Percentiles rank a stretch among this genome's conserved stretches.
Evolutionary conservation across 2,329 filamentous ascomycete species (phyloP).

Genomic region (Ascomycota sp.): DNA sequence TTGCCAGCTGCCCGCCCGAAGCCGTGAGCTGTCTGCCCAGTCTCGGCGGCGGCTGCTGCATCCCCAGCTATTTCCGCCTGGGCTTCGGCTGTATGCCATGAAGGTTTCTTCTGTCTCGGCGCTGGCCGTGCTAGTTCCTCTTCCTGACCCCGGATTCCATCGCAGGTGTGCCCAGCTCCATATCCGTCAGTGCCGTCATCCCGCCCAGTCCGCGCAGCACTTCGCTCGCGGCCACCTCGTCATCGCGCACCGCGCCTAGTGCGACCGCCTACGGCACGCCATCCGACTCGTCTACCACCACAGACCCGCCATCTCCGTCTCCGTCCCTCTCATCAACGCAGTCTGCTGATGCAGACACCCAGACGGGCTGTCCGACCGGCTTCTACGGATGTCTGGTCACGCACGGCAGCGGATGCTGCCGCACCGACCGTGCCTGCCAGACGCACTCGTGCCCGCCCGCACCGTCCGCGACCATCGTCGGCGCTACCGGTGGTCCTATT

Average conservation of each 20-base stretch:
- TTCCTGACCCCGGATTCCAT: no score
- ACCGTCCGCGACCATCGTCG: slow-evolving; percentile 36
- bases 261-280: slow-evolving; percentile 15
- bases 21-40: slow-evolving; percentile 44
- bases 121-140: slow-evolving; percentile 7
- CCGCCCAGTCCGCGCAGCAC: no score
- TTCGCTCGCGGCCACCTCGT: no score
- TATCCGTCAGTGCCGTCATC: no score
- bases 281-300: no score
- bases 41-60: slow-evolving; percentile 56
- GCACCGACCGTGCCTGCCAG: slow-evolving; percentile 67
- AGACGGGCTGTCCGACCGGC: slow-evolving; percentile 52
- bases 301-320: slow-evolving; percentile 1
- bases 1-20: slow-evolving; percentile 39
- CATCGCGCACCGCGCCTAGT: slow-evolving; percentile 11
- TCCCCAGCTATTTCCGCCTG: slow-evolving; percentile 48
- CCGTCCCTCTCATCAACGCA: slow-evolving; percentile 11
- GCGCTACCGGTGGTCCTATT: slow-evolving; percentile 48
- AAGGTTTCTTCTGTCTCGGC: no score
- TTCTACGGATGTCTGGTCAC: slow-evolving; percentile 81
- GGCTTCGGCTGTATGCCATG: slow-evolving; percentile 53
- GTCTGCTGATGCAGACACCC: slow-evolving; percentile 16
- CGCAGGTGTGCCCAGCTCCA: background rate
- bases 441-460: slow-evolving; percentile 56
- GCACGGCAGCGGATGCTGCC: slow-evolving; percentile 71